Conservation (phyloP, 768 basidiomycete species). For the Termitomyces eurrhizus region DNA sequence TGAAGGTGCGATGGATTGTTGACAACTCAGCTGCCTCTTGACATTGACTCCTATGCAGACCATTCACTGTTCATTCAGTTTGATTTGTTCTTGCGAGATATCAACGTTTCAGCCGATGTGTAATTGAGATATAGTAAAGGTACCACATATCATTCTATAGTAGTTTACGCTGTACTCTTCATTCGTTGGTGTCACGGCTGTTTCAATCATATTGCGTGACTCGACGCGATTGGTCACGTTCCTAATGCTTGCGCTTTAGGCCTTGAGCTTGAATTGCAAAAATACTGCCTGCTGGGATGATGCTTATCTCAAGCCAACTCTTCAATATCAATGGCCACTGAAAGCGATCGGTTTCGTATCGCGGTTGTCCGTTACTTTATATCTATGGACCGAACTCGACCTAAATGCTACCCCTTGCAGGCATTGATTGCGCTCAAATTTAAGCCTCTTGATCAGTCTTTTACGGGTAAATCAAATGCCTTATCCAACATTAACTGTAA, state of each 20-base stretch:
- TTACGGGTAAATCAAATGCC: slow-evolving; percentile 29
- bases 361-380: slow-evolving; percentile 31
- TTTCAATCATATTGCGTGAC: slow-evolving; percentile 1
- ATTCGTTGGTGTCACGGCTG: neutral
- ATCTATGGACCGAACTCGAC: neutral
- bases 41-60: neutral
- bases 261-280: neutral
- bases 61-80: neutral
- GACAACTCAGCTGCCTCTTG: neutral
- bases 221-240: slow-evolving; percentile 6
- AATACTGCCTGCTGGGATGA: neutral
- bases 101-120: too few relatives aligned
- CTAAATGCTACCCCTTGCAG: slow-evolving; percentile 23
- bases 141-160: neutral
- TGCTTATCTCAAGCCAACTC: neutral
- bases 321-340: slow-evolving; percentile 10
- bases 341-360: slow-evolving; percentile 35
- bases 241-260: neutral
- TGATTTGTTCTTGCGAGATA: neutral
- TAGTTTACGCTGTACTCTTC: neutral
- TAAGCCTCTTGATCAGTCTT: slow-evolving; percentile 39
- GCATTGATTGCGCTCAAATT: slow-evolving; percentile 42
- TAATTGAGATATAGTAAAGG: neutral
- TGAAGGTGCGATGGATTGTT: slow-evolving; percentile 1
- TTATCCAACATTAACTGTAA: neutral